Percentiles rank a stretch among this genome's conserved stretches.
phyloP scores from a whole-genome alignment of 2,329 filamentous ascomycete species.

The Tolypocladium nubicola region DNA sequence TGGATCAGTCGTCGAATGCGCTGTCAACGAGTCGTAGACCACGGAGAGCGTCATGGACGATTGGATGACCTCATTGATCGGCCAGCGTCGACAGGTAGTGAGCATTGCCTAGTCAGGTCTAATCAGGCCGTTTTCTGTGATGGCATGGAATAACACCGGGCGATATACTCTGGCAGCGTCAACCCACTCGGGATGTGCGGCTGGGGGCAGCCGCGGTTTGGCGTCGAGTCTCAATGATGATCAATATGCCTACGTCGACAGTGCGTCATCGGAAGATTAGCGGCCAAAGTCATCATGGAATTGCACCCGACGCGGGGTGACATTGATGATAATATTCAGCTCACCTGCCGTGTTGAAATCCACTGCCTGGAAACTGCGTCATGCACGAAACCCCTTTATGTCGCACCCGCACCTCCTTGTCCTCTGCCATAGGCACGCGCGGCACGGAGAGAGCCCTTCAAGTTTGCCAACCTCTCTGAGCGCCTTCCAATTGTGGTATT shows the following conservation, averaged over 20 bases:
- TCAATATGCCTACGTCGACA: background rate
- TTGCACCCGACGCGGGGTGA: background rate
- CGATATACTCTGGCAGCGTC: background rate
- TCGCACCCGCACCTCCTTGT: background rate
- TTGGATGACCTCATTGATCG: background rate
- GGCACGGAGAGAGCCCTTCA: background rate
- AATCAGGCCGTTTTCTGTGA: background rate
- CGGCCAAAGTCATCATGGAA: background rate
- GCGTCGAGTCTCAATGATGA: background rate
- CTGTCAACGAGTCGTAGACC: background rate
- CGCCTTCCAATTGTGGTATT: background rate
- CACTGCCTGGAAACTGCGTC: background rate
- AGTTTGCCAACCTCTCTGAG: background rate
- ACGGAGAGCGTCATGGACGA: background rate
- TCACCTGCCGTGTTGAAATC: background rate
- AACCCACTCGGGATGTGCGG: background rate
- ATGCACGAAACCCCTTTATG: background rate
- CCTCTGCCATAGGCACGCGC: background rate
- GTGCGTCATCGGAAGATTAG: background rate
- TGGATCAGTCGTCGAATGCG: background rate
- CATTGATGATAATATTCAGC: background rate
- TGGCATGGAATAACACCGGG: background rate
- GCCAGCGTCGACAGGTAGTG: background rate
- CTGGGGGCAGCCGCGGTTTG: background rate
- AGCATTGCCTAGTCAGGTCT: background rate